Conservation (phyloP, 345 rosid species). For the Brassica incana region DNA sequence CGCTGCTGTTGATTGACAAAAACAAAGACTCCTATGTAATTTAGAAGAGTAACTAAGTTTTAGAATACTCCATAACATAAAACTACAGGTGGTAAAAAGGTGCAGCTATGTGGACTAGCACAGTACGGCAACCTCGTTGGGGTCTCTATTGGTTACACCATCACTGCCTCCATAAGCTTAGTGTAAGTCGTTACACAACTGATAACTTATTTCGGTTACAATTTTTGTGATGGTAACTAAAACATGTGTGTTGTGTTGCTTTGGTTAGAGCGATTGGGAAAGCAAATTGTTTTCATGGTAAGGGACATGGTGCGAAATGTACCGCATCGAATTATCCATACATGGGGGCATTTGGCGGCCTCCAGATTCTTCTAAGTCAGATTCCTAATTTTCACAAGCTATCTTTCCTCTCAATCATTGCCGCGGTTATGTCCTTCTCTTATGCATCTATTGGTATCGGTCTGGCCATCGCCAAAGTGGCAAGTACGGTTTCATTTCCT, state of each 20-base stretch:
- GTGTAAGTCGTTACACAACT: slow-evolving; percentile 55
- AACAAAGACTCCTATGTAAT: background rate
- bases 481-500: slow-evolving; percentile 29
- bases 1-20: background rate
- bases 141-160: slow-evolving; percentile 70
- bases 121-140: slow-evolving; percentile 75
- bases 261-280: slow-evolving; percentile 65
- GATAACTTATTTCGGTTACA: background rate
- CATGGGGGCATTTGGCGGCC: slow-evolving; percentile 61
- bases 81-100: slow-evolving; percentile 55
- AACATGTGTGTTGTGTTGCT: background rate
- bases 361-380: slow-evolving; percentile 74
- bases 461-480: slow-evolving; percentile 60
- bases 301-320: slow-evolving; percentile 62
- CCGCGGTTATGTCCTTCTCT: slow-evolving; percentile 87
- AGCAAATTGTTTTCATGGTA: slow-evolving; percentile 69
- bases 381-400: slow-evolving; percentile 79
- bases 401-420: slow-evolving; percentile 78
- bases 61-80: background rate
- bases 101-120: slow-evolving; percentile 70
- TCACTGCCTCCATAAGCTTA: slow-evolving; percentile 91
- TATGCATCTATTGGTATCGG: slow-evolving; percentile 79
- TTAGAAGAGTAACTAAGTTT: background rate
- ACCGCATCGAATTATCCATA: slow-evolving; percentile 50
- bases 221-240: background rate